A percentile compares a stretch with the other conserved stretches of the same genome.
Evolutionary conservation across 306 rosid genomes (phyloP).

Genomic region (Quercus ilex): DNA sequence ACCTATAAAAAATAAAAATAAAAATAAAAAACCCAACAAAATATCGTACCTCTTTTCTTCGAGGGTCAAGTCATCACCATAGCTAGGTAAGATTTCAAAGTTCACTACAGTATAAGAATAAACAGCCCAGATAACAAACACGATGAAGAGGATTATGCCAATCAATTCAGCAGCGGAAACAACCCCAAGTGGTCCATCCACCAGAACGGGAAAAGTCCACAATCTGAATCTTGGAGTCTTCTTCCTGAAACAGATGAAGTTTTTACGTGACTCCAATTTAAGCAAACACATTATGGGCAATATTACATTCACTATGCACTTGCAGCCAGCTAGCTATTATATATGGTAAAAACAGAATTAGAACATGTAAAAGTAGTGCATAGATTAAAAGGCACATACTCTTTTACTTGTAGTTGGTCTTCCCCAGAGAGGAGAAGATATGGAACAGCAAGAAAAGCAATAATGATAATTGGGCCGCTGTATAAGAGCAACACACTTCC

Average conservation of each 20-base stretch:
- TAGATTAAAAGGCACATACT: slow-evolving; percentile 33
- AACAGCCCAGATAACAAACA: slow-evolving; percentile 67
- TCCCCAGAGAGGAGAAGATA: slow-evolving; percentile 56
- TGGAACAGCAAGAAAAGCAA: slow-evolving; percentile 61
- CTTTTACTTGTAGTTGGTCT: slow-evolving; percentile 28
- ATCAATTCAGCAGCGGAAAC: slow-evolving; percentile 79
- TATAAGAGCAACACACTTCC: slow-evolving; percentile 58
- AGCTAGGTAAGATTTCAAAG: slow-evolving; percentile 19
- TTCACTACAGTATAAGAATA: slow-evolving; percentile 39
- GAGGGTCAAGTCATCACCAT: slow-evolving; percentile 12
- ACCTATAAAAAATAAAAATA: neutral
- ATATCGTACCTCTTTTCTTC: slow-evolving; percentile 40
- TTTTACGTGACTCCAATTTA: neutral
- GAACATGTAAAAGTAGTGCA: neutral
- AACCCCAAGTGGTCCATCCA: slow-evolving; percentile 84
- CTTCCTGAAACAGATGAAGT: slow-evolving; percentile 36
- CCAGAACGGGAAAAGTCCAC: slow-evolving; percentile 86
- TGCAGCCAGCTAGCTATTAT: neutral
- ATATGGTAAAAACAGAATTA: neutral
- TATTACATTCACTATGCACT: neutral
- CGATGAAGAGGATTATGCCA: slow-evolving; percentile 61
- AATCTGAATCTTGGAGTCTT: slow-evolving; percentile 59
- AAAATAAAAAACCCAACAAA: neutral
- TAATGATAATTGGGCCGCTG: slow-evolving; percentile 56
- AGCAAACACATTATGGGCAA: neutral